Base-by-base conservation (phyloP, 495 filamentous ascomycete species). In the Talaromyces ruber region DNA sequence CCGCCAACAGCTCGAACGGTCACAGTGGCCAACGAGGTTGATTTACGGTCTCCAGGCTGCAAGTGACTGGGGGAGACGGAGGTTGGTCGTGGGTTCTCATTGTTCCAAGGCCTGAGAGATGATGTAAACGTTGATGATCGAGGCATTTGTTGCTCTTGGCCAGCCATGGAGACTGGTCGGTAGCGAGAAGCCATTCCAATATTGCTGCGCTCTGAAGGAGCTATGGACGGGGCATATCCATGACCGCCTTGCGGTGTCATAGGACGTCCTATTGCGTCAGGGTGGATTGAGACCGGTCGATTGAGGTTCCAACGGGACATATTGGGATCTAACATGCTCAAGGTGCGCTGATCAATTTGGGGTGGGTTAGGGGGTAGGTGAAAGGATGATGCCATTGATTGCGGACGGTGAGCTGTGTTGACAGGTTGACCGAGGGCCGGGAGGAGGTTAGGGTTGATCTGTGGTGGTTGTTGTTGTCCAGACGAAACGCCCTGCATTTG, bases 131-230 rank as follows among this genome's bases (percentile, higher is more conserved):
- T 82, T 9, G 79, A 76, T 6, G 81, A 77, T 65, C 84, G 76
- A 7, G 58, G 47, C 28, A 52, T 62, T 4, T 34, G 65, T 73
- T 64, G 61, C 71, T 78, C 63, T 67, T 68, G 62, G 64, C 69
- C 64, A 39, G 76, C 69, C 25, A 70, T 73, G 2, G 90, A 93
- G 0, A 98, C 92, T 0, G 95, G 93, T 14, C 95, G 86, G 74
- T 98, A 98, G n/a, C 94, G 86, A 37, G 90, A 86, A 25, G 93
- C 90, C 55, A 93, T 76, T 3, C 94, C 95, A 61, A 97, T 81
- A 70, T 92, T 98, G 74, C 91, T 97, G 56, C 94, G 87, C 75
- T 98, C 94, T 1, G 90, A 96, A 4, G 94, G 95, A 4, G 94
- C 93, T 61, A 98, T 93, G 4, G 86, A 89, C 3, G 88, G 77